Conservation (phyloP, 139 green algal species). For the Pseudopediastrum boryanum region DNA sequence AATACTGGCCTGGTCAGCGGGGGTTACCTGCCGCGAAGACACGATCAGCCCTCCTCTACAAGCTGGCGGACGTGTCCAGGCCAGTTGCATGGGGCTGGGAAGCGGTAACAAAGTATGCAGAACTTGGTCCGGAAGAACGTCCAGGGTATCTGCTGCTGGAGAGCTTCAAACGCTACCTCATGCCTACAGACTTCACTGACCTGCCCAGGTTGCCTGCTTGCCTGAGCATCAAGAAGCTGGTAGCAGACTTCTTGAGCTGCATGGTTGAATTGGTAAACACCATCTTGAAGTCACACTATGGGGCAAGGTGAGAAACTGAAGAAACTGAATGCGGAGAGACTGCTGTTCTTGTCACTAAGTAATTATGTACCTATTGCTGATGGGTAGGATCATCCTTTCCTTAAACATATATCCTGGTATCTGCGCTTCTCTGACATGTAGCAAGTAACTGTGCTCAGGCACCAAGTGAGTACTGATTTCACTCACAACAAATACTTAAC, state of each 20-base stretch:
- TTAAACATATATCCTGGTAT: no score
- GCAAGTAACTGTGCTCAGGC: no score
- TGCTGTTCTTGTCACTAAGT: no score
- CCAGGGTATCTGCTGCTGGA: background rate
- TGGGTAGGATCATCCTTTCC: no score
- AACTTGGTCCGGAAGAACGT: conserved; percentile 1
- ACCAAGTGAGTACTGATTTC: no score
- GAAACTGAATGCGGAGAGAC: no score
- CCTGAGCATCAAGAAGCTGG: conserved; percentile 12
- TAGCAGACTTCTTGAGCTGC: conserved; percentile 16
- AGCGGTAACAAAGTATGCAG: conserved; percentile 7
- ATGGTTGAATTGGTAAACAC: background rate
- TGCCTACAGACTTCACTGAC: conserved; percentile 24
- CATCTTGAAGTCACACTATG: conserved; percentile 7
- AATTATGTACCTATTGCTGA: no score
- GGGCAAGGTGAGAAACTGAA: background rate
- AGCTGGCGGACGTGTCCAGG: background rate
- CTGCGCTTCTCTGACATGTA: no score
- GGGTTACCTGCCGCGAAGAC: conserved; percentile 4
- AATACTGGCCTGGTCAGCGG: conserved; percentile 32
- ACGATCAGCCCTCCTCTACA: conserved; percentile 6
- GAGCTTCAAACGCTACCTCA: conserved; percentile 22
- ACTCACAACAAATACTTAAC: no score
- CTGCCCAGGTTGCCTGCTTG: background rate
- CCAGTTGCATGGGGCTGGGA: conserved; percentile 23